Conservation (phyloP, 768 basidiomycete species). For the Hortiboletus campestris region DNA sequence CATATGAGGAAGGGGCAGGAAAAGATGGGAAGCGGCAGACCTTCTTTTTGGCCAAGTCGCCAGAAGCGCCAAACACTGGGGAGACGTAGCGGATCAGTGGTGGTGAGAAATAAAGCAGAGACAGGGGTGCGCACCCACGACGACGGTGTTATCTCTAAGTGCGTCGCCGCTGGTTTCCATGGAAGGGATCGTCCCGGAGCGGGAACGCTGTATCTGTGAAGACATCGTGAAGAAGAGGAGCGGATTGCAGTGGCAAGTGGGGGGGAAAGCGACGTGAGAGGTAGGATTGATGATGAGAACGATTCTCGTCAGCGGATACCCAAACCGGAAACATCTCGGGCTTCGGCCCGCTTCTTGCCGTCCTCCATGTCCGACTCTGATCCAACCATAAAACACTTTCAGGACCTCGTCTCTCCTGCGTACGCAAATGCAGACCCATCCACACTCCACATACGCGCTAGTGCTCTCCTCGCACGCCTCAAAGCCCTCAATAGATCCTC, state of each 20-base stretch:
- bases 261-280: constrained; percentile 21
- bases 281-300: constrained; percentile 5
- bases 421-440: constrained; percentile 42
- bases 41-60: constrained; percentile 99
- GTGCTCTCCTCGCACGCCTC: constrained; percentile 75
- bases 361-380: constrained; percentile 35
- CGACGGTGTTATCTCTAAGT: constrained; percentile 85
- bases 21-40: constrained; percentile 35
- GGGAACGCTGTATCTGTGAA: constrained; percentile 46
- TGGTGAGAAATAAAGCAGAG: constrained; percentile 1
- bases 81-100: constrained; percentile 10
- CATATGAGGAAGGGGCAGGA: constrained; percentile 39
- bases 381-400: constrained; percentile 58
- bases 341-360: constrained; percentile 9
- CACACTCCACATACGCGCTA: constrained; percentile 60
- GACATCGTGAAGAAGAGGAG: constrained; percentile 14
- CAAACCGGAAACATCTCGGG: not conserved
- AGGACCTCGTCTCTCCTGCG: constrained; percentile 56
- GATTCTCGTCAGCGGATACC: constrained; percentile 15
- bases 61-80: constrained; percentile 90
- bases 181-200: constrained; percentile 85
- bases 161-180: constrained; percentile 74
- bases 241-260: not conserved
- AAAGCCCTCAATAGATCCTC: constrained; percentile 76
- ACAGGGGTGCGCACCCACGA: constrained; percentile 63